These are phyloP conservation scores for Gossypium arboreum DNA, from an alignment of 345 rosid genomes.

Conservation along the genomic window DNA sequence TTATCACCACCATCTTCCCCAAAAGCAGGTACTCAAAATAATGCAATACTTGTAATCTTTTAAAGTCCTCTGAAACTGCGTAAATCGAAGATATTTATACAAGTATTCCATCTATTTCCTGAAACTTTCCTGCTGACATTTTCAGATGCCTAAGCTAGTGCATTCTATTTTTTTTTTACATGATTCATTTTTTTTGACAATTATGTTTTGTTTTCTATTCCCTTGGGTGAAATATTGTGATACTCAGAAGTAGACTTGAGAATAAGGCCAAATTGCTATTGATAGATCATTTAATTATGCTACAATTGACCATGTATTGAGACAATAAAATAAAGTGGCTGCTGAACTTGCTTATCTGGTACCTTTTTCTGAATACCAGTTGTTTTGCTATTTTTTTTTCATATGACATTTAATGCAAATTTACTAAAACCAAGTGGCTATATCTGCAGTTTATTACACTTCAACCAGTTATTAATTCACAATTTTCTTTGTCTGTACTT, in stretches of 20 bases:
- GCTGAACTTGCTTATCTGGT: not conserved
- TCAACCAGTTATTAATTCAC: not conserved
- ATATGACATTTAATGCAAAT: not conserved
- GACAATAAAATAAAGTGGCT: not conserved
- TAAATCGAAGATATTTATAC: not conserved
- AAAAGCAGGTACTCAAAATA: slow-evolving; percentile 49
- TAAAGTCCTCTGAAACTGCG: not conserved
- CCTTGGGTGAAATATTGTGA: not conserved
- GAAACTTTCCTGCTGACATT: not conserved
- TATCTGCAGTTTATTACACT: not conserved
- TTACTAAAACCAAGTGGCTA: not conserved
- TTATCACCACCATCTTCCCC: slow-evolving; percentile 91
- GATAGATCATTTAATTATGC: not conserved
- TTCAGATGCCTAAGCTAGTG: slow-evolving; percentile 5
- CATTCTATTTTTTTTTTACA: not conserved
- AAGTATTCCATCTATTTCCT: not conserved
- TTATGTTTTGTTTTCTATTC: not conserved
- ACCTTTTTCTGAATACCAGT: not conserved
- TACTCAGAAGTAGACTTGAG: not conserved
- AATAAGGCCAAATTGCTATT: not conserved
- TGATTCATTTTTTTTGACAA: not conserved
- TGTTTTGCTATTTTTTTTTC: not conserved
- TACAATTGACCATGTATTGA: not conserved
- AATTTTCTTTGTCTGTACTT: not conserved
- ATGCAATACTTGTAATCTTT: not conserved